A percentile compares a stretch with the other conserved stretches of the same genome.
phyloP scores from a whole-genome alignment of 1,284 basidiomycete genomes.

The Trichosporon asahii region DNA sequence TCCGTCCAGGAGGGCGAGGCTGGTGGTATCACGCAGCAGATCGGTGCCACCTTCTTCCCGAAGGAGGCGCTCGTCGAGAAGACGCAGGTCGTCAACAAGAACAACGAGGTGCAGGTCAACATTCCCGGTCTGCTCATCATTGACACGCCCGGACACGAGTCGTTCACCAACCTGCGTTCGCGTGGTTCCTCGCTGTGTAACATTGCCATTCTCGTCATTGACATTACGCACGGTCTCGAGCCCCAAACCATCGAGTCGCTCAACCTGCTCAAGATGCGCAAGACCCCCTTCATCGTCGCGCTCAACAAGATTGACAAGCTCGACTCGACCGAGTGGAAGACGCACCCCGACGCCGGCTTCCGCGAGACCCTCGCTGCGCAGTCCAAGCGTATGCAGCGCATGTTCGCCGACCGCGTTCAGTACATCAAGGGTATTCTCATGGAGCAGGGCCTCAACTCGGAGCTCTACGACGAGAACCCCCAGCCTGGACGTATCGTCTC shows the following conservation, averaged over 20 bases:
- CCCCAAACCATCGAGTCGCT: conserved; percentile 96
- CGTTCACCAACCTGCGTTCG: conserved; percentile 94
- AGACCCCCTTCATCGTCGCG: conserved; percentile 98
- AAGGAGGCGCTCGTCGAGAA: conserved; percentile 92
- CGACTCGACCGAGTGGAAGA: conserved; percentile 72
- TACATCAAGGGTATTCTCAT: conserved; percentile 90
- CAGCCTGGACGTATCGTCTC: conserved; percentile 92
- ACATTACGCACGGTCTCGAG: conserved; percentile 99
- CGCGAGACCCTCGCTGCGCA: conserved; percentile 88
- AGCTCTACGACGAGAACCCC: conserved; percentile 97
- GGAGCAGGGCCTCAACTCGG: conserved; percentile 94
- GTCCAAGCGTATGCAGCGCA: conserved; percentile 72
- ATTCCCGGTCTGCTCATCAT: conserved; percentile 95
- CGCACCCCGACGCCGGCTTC: conserved; percentile 89
- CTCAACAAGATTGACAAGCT: conserved; percentile 69
- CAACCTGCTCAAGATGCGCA: conserved; percentile 84
- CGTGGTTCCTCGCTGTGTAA: conserved; percentile 98
- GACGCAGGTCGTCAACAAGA: conserved; percentile 85
- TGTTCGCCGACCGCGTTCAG: conserved; percentile 85
- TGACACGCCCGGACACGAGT: conserved; percentile 99
- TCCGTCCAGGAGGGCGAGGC: conserved; percentile 99
- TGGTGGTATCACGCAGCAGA: conserved; percentile 99
- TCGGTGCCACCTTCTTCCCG: conserved; percentile 99
- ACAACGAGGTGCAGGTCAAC: conserved; percentile 85
- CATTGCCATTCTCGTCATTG: conserved; percentile 97